These are phyloP conservation scores for Isabelozyma gotoi DNA, from an alignment of 805 yeast genomes.

Conservation along the genomic window DNA sequence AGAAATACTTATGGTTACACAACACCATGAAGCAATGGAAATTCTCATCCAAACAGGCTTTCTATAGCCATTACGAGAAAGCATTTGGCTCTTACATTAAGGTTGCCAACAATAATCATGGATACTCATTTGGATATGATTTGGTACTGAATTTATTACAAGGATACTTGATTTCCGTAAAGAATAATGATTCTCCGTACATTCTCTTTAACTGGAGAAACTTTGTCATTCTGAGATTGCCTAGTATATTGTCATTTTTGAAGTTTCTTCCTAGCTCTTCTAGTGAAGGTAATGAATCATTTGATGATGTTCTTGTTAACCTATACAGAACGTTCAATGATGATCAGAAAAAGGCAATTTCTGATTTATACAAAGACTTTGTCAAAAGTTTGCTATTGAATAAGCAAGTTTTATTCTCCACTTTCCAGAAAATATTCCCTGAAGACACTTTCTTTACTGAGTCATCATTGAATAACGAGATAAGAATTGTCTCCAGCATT, in stretches of 20 bases:
- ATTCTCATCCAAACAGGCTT: slow-evolving; percentile 11
- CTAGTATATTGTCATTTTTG: slow-evolving; percentile 19
- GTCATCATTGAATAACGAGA: slow-evolving; percentile 25
- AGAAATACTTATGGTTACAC: slow-evolving; percentile 29
- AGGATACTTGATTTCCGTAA: slow-evolving; percentile 6
- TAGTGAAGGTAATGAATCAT: slow-evolving; percentile 6
- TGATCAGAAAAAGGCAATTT: slow-evolving; percentile 6
- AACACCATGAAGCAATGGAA: slow-evolving; percentile 22
- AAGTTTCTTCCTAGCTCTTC: slow-evolving; percentile 7
- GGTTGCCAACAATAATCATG: background rate
- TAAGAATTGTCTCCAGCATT: slow-evolving; percentile 1
- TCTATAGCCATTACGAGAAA: slow-evolving; percentile 10
- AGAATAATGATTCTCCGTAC: slow-evolving; percentile 6
- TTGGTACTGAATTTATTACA: background rate
- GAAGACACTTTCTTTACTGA: slow-evolving; percentile 22
- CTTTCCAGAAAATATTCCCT: slow-evolving; percentile 27
- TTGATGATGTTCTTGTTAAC: slow-evolving; percentile 15
- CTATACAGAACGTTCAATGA: slow-evolving; percentile 15
- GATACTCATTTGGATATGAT: background rate
- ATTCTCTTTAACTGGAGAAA: slow-evolving; percentile 35
- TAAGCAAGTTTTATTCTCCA: slow-evolving; percentile 21
- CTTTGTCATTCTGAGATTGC: slow-evolving; percentile 30
- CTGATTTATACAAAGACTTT: slow-evolving; percentile 26
- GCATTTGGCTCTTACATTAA: background rate
- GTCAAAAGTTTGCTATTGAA: slow-evolving; percentile 30